Evolutionary conservation across 2,329 filamentous ascomycete genomes (phyloP).

Genomic region (Cryphonectria naterciae): DNA sequence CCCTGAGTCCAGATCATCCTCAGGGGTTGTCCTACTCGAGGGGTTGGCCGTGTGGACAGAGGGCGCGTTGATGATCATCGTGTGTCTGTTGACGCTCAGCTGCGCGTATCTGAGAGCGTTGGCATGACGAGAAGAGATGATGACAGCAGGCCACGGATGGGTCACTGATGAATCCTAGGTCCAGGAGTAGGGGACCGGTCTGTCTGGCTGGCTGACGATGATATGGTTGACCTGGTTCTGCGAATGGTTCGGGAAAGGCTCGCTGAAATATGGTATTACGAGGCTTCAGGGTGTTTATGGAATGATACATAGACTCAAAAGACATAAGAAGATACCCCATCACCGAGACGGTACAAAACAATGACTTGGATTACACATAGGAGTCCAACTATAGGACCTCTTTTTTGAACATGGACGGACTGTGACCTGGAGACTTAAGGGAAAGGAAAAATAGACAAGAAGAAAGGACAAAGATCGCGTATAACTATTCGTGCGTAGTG

Average conservation of each 20-base stretch:
- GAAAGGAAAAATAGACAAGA: too few relatives aligned
- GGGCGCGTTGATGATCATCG: background rate
- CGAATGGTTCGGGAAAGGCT: background rate
- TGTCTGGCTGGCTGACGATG: background rate
- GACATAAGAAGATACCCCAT: background rate
- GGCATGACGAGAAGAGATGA: background rate
- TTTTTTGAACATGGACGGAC: background rate
- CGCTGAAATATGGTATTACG: background rate
- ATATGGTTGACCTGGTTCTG: background rate
- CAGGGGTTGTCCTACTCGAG: background rate
- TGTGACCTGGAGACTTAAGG: background rate
- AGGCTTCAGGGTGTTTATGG: background rate
- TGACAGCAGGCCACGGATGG: background rate
- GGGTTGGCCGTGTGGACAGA: background rate
- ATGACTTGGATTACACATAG: background rate
- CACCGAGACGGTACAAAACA: background rate
- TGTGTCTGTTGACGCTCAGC: background rate
- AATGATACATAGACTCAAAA: constrained; percentile 1
- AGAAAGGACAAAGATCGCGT: background rate
- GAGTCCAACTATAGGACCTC: background rate
- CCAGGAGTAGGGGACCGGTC: background rate
- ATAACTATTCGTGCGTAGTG: background rate
- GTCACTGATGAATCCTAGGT: background rate
- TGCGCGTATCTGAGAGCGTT: background rate
- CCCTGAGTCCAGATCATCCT: background rate